Evolutionary conservation across 129 eudicot species (phyloP), one percentile per base, ranked within the genome.

Genomic region (Smallanthus sonchifolius): DNA sequence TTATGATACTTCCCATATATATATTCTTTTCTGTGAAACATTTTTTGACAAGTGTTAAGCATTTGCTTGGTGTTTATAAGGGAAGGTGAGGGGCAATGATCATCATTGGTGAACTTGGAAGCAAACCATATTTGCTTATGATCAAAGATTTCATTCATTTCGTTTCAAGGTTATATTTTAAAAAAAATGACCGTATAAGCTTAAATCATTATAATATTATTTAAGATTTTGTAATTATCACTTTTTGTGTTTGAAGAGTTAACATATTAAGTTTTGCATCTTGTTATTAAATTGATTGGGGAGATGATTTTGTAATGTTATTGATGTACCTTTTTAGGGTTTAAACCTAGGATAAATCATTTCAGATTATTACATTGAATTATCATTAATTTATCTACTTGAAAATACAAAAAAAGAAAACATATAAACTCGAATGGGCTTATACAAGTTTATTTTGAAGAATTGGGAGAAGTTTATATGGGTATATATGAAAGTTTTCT

Each of bases 51-150:
- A 77, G 65, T 59, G 72, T 70, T 78, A 42, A 14, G 3, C 68
- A 67, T 76, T 34, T 76, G 14, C 20, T 47, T 39, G 75, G 75
- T 67, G 75, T 56, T 67, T 76, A 17, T 55, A 62, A 36, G 39
- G 82, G 37, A 70, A 70, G 82, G 82, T 78, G 67, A 51, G 60
- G 39, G 73, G 77, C 77, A 63, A 37, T 71, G 67, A 63, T 78
- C 77, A 78, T 78, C 70, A 40, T 48, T 71, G 72, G 47, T 64
- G 73, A 40, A 63, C 73, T 49, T 38, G 73, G 54, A 78, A 39
- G 72, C 77, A 71, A 63, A 51, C 77, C 71, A 62, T 11, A 63
- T 78, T 71, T 71, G 73, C 82, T 78, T 78, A 59, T 78, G 16
- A 71, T 64, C 72, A 78, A 78, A 78, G 82, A 78, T 54, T 70